Conservation (phyloP, 768 basidiomycete species). For the Mycena latifolia region DNA sequence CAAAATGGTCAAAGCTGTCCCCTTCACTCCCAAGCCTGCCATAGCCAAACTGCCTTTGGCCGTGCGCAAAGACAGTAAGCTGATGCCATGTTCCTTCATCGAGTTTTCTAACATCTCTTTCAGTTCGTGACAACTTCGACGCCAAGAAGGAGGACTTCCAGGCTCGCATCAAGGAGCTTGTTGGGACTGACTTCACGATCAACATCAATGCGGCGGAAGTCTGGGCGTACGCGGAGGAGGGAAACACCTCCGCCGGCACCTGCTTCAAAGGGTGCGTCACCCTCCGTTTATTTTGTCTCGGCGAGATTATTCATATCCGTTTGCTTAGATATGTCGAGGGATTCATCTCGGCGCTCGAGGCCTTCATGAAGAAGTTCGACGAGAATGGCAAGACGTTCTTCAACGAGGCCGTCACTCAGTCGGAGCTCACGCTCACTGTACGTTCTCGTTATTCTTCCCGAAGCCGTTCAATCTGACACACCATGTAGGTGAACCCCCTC, state of each 20-base stretch:
- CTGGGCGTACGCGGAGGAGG: slow-evolving; percentile 48
- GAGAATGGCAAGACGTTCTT: slow-evolving; percentile 53
- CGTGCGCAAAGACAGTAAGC: slow-evolving; percentile 52
- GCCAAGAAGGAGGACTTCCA: slow-evolving; percentile 50
- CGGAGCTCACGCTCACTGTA: slow-evolving; percentile 48
- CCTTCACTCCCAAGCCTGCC: slow-evolving; percentile 47
- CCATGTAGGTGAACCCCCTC: slow-evolving; percentile 15
- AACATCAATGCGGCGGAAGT: slow-evolving; percentile 52
- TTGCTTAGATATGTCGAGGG: slow-evolving; percentile 50
- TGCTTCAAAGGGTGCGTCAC: slow-evolving; percentile 42
- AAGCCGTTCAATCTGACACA: background rate
- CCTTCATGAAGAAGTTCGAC: slow-evolving; percentile 46
- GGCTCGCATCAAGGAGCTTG: slow-evolving; percentile 42
- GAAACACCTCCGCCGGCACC: slow-evolving; percentile 39
- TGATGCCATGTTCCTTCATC: background rate
- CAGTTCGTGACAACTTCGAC: slow-evolving; percentile 56
- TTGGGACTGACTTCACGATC: slow-evolving; percentile 46
- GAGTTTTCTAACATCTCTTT: background rate
- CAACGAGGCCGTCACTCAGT: slow-evolving; percentile 51
- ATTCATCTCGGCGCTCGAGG: slow-evolving; percentile 47
- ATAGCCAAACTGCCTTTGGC: slow-evolving; percentile 52
- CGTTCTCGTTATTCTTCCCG: slow-evolving; percentile 2
- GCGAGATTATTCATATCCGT: background rate
- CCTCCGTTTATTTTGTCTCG: background rate
- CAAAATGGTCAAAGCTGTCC: slow-evolving; percentile 34